Evolutionary conservation across 768 basidiomycete genomes (phyloP), one percentile per base, ranked within the genome.

Genomic region (Amanita rimosa): DNA sequence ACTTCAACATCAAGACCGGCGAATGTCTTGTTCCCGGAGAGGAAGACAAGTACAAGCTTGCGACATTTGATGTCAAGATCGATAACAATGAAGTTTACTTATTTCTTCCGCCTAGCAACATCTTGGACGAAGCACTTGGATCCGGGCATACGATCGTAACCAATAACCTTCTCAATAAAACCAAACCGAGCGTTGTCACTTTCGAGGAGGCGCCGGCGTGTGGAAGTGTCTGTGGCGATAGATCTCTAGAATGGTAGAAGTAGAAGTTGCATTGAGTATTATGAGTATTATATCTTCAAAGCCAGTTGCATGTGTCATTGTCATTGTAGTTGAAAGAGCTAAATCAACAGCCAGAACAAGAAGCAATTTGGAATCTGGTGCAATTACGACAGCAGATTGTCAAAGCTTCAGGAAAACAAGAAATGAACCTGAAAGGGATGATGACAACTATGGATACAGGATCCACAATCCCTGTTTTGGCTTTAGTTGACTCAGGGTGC

Each of bases 11-110:
- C 35, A 24, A 13, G 19, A 46, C 45, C n/a, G 45, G 45, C 3
- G 35, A 46, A 7, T 46, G 45, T 37, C 45, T 46, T 26, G 45
- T 46, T 24, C 35, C 45, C 2, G 45, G 45, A 6, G 45, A 46
- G 7, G 33, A 46, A 38, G 45, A 46, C 19, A 46, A 46, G 22
- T 46, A 46, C 35, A 46, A 37, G 35, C 45, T 46, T 9, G 21
- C 24, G 21, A 46, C 45, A 24, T 46, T 46, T 21, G 24, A 46
- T 4, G 35, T 46, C 8, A 37, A 46, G 14, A 22, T 37, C 34
- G 35, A 46, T 24, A 21, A 46, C 24, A 36, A 24, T 3, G 17
- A 37, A 16, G 45, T 46, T 11, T 26, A 38, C 22, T 46, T 46
- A 36, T 26, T 36, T n/a, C 24, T 46, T 35, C 45, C 45, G 11